Base-by-base conservation (phyloP, 1,284 basidiomycete species). In the Ganoderma sinense region DNA sequence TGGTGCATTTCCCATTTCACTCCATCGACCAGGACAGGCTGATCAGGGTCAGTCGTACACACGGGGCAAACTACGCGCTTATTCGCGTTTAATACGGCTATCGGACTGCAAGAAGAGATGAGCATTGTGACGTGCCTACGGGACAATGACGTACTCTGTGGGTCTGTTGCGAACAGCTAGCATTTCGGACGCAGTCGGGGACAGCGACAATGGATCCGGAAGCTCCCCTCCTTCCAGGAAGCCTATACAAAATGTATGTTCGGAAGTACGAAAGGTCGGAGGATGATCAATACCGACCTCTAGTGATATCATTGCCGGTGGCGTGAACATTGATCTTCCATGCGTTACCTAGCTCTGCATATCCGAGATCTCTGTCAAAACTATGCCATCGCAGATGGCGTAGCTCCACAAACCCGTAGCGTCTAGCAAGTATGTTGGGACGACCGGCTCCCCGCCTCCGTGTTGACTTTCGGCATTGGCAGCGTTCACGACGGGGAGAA, bases 11-110 rank as follows among this genome's bases (percentile, higher is more conserved):
- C 84, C 90, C 93, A 94, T 71, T 91, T 87, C 16, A 81, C 79
- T 3, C 88, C 89, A 77, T 89, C 87, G 65, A 98, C 85, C 86
- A 96, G 91, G 66, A 94, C 85, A 0, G 97, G 96, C 33, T 86
- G 82, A 1, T 82, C 78, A 0, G 84, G 77, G 69, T 95, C 85
- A 5, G 78, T 74, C 0, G 95, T 96, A 77, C 97, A 98, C 1
- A 86, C 77, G 0, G 86, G 78, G 78, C 97, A 98, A 1, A 88
- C 80, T 6, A 86, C 76, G 75, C 91, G 90, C 62, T 82, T 86
- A 65, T 91, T 86, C 0, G 88, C 87, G 62, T 85, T 81, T 1
- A 95, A 80, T 11, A 89, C 79, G 23, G 88, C 83, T 1, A 79
- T 79, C 2, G 92, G 93, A 65, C 91, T 92, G 67, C 55, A 74